phyloP scores from a whole-genome alignment of 495 filamentous ascomycete genomes.

The Neurospora sp. region DNA sequence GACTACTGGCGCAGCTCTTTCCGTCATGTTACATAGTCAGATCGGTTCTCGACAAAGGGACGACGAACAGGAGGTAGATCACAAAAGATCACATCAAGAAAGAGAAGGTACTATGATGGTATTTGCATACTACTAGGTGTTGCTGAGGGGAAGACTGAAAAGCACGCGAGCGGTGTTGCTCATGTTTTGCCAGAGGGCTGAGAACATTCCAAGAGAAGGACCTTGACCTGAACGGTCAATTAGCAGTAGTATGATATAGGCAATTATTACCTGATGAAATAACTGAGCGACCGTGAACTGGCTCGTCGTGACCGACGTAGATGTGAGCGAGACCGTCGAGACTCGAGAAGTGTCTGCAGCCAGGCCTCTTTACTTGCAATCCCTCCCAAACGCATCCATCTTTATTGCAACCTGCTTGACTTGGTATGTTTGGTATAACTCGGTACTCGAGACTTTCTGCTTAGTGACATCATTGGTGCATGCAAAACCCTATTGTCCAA shows the following conservation, averaged over 20 bases:
- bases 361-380: neutral
- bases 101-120: neutral
- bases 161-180: neutral
- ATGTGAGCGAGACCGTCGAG: neutral
- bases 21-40: neutral
- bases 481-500: neutral
- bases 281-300: neutral
- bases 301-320: neutral
- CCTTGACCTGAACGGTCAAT: neutral
- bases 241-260: neutral
- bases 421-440: too few relatives aligned
- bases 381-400: neutral
- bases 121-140: neutral
- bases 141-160: neutral
- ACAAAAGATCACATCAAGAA: neutral
- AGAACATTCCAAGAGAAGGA: neutral
- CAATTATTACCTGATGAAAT: neutral
- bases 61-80: neutral
- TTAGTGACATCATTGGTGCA: neutral
- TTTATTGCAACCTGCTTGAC: neutral
- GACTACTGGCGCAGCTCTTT: neutral
- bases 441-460: neutral
- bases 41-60: neutral
- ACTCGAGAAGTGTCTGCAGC: neutral
- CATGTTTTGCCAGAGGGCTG: neutral